phyloP scores from a whole-genome alignment of 2,329 filamentous ascomycete species.

The Fusarium sp. region DNA sequence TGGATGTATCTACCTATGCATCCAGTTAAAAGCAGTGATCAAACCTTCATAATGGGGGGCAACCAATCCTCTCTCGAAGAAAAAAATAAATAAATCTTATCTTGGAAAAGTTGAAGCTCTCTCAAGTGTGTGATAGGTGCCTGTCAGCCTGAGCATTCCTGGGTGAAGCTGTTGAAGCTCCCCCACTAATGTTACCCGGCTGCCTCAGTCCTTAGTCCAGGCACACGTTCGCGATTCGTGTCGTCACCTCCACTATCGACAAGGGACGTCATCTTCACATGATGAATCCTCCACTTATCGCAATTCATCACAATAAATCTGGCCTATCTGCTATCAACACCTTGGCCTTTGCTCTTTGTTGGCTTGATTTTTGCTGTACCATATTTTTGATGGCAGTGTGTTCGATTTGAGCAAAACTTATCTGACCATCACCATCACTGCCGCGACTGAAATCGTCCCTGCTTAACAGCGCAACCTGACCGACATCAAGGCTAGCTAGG shows the following conservation, averaged over 20 bases:
- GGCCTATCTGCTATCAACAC: neutral
- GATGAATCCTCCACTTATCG: slow-evolving; percentile 18
- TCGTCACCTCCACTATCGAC: slow-evolving; percentile 7
- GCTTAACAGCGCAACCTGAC: neutral
- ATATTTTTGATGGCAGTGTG: neutral
- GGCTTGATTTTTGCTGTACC: neutral
- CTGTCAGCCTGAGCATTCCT: neutral
- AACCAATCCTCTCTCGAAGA: neutral
- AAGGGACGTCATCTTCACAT: slow-evolving; percentile 42
- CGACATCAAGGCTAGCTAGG: neutral
- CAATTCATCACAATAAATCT: neutral
- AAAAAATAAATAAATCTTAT: neutral
- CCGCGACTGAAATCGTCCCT: neutral
- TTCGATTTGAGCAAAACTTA: neutral
- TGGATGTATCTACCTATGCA: neutral
- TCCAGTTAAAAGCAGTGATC: neutral
- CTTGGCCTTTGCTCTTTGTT: neutral
- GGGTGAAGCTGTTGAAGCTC: neutral
- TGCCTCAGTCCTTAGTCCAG: slow-evolving; percentile 8
- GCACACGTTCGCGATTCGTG: slow-evolving; percentile 11
- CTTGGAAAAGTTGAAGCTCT: neutral
- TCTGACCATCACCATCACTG: neutral
- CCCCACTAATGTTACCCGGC: neutral
- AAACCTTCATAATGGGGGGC: neutral
- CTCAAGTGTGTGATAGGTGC: neutral